phyloP scores from a whole-genome alignment of 2,329 filamentous ascomycete genomes.

The Talaromyces sp. region DNA sequence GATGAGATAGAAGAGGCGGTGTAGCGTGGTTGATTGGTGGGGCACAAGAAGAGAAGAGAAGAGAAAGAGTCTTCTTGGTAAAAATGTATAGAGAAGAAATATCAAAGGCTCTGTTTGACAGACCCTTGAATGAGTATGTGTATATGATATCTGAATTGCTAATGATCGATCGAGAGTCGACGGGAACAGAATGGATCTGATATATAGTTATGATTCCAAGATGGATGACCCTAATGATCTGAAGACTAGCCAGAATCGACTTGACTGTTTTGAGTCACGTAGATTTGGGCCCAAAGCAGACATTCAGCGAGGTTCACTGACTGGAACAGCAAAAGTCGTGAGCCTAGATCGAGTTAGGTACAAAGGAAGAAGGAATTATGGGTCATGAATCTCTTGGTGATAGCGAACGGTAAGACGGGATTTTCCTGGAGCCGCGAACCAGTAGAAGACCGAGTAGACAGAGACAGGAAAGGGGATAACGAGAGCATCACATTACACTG shows the following conservation, averaged over 20 bases:
- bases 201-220: slow-evolving; percentile 9
- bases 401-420: slow-evolving; percentile 1
- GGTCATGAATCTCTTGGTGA: not conserved
- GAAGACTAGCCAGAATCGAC: slow-evolving; percentile 3
- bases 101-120: not conserved
- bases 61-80: not conserved
- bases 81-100: not conserved
- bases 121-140: not conserved
- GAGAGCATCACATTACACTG: slow-evolving; percentile 3
- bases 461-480: not conserved
- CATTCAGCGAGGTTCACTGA: not conserved
- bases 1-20: slow-evolving; percentile 13
- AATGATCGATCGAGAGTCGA: not conserved
- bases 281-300: slow-evolving; percentile 4
- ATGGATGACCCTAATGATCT: not conserved
- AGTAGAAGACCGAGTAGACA: not conserved
- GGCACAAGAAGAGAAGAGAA: not conserved
- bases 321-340: not conserved
- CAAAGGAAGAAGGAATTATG: not conserved
- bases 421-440: not conserved
- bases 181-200: slow-evolving; percentile 16
- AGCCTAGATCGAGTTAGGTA: slow-evolving; percentile 7
- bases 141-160: slow-evolving; percentile 2
- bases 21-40: slow-evolving; percentile 15
- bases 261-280: slow-evolving; percentile 6